Evolutionary conservation across 768 basidiomycete genomes (phyloP).

Genomic region (Amanita rubescens): DNA sequence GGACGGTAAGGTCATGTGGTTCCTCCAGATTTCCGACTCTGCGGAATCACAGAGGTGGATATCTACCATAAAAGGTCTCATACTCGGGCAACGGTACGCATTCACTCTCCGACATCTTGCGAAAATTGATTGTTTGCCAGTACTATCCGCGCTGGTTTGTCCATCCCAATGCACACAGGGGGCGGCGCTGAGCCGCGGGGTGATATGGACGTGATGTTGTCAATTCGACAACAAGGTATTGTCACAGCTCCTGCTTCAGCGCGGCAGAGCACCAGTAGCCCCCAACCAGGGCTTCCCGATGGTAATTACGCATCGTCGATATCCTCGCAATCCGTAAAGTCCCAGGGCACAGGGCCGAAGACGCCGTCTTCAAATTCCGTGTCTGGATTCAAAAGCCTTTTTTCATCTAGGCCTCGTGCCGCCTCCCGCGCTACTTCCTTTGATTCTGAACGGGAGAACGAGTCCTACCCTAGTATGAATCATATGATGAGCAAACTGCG

Average conservation of each 20-base stretch:
- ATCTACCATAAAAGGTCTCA: constrained; percentile 59
- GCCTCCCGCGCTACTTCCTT: constrained; percentile 42
- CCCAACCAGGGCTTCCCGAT: constrained; percentile 20
- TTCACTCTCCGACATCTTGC: background rate
- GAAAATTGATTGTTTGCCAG: constrained; percentile 28
- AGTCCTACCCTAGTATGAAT: constrained; percentile 51
- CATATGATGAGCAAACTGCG: constrained; percentile 48
- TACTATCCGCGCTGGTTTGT: constrained; percentile 62
- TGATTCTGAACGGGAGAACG: constrained; percentile 29
- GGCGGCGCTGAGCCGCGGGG: constrained; percentile 59
- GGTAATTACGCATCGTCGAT: constrained; percentile 38
- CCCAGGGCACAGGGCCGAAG: constrained; percentile 34
- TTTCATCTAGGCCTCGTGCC: constrained; percentile 50
- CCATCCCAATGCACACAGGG: constrained; percentile 32
- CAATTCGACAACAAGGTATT: constrained; percentile 66
- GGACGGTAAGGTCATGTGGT: constrained; percentile 58
- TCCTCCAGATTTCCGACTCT: constrained; percentile 56
- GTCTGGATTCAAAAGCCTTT: constrained; percentile 54
- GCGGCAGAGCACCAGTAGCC: constrained; percentile 21
- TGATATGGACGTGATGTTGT: constrained; percentile 79
- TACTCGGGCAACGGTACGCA: constrained; percentile 60
- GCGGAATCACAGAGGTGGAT: constrained; percentile 72
- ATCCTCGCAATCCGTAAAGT: constrained; percentile 36
- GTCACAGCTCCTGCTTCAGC: constrained; percentile 27
- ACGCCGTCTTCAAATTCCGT: constrained; percentile 35